These are phyloP conservation scores for Lophiotrema nucula DNA, from an alignment of 495 filamentous ascomycete genomes.

Conservation along the genomic window DNA sequence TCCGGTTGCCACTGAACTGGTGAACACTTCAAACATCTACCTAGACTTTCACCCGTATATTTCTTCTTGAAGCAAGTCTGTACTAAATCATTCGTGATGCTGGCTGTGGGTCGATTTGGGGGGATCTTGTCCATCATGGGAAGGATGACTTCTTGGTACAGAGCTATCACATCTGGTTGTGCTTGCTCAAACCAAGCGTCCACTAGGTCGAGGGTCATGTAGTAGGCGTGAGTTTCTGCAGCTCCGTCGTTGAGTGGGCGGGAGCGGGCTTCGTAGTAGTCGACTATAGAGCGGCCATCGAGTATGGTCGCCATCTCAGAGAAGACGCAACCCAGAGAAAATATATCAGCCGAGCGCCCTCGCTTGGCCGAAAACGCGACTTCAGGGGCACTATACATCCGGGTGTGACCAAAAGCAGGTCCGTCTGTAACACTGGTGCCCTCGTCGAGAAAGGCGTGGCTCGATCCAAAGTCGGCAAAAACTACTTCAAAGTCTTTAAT, in stretches of 20 bases:
- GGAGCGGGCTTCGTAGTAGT: conserved; percentile 17
- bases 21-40: conserved; percentile 2
- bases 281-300: conserved; percentile 3
- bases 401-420: conserved; percentile 24
- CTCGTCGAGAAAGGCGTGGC: conserved; percentile 23
- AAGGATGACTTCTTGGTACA: neutral
- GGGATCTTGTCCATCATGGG: neutral
- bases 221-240: conserved; percentile 13
- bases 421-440: conserved; percentile 21
- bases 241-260: neutral
- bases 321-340: conserved; percentile 26
- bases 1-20: conserved; percentile 1
- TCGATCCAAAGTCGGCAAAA: conserved; percentile 24
- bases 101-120: neutral
- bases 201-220: conserved; percentile 23
- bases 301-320: conserved; percentile 19
- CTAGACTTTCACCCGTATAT: neutral
- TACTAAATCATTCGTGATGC: neutral
- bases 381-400: conserved; percentile 27
- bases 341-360: conserved; percentile 20
- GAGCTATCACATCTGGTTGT: neutral
- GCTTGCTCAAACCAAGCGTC: conserved; percentile 14
- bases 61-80: neutral
- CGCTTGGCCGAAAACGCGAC: conserved; percentile 16
- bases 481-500: conserved; percentile 17